A percentile compares a stretch with the other conserved stretches of the same genome.
phyloP scores from a whole-genome alignment of 2,329 filamentous ascomycete species.

The Talaromyces amestolkiae region DNA sequence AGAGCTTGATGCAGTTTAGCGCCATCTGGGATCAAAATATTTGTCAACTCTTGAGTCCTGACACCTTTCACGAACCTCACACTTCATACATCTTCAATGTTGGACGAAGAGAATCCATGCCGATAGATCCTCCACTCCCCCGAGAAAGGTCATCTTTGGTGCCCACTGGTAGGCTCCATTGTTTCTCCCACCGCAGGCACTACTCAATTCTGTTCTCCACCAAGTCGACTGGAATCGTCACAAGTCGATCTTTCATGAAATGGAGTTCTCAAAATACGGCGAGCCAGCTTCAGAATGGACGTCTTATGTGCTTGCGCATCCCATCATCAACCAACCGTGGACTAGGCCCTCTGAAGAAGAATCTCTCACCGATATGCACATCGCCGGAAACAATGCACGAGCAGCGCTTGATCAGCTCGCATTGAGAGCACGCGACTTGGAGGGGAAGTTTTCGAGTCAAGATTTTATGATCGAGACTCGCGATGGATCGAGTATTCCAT shows the following conservation, averaged over 20 bases:
- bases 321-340: slow-evolving; percentile 5
- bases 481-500: not conserved
- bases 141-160: not conserved
- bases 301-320: slow-evolving; percentile 7
- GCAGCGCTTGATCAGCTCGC: not conserved
- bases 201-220: not conserved
- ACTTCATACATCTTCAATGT: not conserved
- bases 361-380: not conserved
- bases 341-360: not conserved
- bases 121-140: not conserved
- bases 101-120: not conserved
- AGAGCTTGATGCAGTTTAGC: not conserved
- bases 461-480: not conserved
- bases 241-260: not conserved
- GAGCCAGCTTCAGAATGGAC: slow-evolving; percentile 5
- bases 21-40: not conserved
- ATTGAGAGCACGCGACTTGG: not conserved
- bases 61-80: not conserved
- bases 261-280: slow-evolving; percentile 8
- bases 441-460: not conserved
- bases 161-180: not conserved
- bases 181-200: not conserved
- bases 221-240: not conserved
- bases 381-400: not conserved
- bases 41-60: not conserved